These are phyloP conservation scores for Artemisia annua DNA, from an alignment of 129 eudicot species.

Conservation along the genomic window DNA sequence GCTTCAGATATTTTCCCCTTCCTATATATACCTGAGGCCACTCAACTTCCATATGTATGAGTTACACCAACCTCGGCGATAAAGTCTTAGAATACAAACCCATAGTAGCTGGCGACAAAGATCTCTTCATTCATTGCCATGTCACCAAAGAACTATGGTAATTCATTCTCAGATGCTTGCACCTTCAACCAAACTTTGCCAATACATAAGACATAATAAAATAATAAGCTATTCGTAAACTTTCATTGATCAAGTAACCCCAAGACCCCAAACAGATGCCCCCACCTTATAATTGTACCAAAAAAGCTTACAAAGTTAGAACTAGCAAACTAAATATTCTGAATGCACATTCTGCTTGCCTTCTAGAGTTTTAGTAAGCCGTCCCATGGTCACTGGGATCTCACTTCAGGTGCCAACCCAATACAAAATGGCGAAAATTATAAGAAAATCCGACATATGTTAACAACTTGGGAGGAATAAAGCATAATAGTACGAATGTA, in stretches of 20 bases:
- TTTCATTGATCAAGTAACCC: background rate
- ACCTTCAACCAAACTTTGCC: background rate
- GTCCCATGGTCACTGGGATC: background rate
- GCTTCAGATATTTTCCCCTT: no score
- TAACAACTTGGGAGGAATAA: background rate
- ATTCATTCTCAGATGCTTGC: background rate
- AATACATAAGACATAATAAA: background rate
- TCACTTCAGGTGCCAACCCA: background rate
- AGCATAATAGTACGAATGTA: background rate
- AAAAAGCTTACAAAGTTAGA: background rate
- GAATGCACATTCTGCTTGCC: background rate
- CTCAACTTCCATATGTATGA: no score
- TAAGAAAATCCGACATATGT: background rate
- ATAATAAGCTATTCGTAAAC: background rate
- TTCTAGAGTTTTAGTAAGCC: background rate
- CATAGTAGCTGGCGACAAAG: no score
- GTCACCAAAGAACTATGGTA: background rate
- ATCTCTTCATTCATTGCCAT: no score
- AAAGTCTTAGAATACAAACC: no score
- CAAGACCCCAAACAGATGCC: background rate
- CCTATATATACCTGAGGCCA: no score
- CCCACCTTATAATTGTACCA: background rate
- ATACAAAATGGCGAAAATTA: background rate
- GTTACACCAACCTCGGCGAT: no score
- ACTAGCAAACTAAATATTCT: background rate